phyloP scores from a whole-genome alignment of 2,329 filamentous ascomycete species.

The Podosphaera aphanis region DNA sequence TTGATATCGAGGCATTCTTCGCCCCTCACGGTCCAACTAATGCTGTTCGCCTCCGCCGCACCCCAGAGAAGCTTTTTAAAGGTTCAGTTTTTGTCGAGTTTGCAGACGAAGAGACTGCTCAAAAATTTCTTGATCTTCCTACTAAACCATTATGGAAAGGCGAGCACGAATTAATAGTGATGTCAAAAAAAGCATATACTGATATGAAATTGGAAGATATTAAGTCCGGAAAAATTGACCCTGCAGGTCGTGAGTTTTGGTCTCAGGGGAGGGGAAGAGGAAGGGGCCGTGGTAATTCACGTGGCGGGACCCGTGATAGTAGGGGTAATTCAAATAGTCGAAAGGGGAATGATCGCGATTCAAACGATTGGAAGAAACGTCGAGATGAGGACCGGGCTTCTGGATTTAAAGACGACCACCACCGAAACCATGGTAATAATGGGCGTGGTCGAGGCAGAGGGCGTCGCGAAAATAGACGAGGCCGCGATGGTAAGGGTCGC shows the following conservation, averaged over 20 bases:
- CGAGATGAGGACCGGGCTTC: conserved; percentile 36
- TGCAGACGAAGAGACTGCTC: conserved; percentile 48
- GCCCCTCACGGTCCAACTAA: conserved; percentile 55
- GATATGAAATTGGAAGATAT: conserved; percentile 55
- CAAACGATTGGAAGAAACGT: conserved; percentile 40
- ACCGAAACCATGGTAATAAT: conserved; percentile 18
- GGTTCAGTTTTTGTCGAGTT: conserved; percentile 94
- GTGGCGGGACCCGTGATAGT: conserved; percentile 15
- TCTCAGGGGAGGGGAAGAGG: conserved; percentile 4
- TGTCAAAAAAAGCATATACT: conserved; percentile 73
- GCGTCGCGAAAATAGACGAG: conserved; percentile 21
- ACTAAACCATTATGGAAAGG: conserved; percentile 69
- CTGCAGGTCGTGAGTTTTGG: conserved; percentile 19
- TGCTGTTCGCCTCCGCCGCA: conserved; percentile 67
- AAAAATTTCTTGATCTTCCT: conserved; percentile 59
- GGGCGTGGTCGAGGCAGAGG: conserved; percentile 19
- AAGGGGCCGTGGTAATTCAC: conserved; percentile 4
- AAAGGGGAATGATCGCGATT: conserved; percentile 19
- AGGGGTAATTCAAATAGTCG: conserved; percentile 13
- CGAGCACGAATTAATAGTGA: conserved; percentile 47
- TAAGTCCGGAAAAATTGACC: conserved; percentile 42
- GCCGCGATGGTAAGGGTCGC: conserved; percentile 17
- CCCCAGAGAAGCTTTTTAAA: conserved; percentile 57
- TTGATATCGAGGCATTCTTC: conserved; percentile 88
- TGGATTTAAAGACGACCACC: conserved; percentile 24